Evolutionary conservation across 2,329 filamentous ascomycete genomes (phyloP).

Genomic region (Cercospora janseana): DNA sequence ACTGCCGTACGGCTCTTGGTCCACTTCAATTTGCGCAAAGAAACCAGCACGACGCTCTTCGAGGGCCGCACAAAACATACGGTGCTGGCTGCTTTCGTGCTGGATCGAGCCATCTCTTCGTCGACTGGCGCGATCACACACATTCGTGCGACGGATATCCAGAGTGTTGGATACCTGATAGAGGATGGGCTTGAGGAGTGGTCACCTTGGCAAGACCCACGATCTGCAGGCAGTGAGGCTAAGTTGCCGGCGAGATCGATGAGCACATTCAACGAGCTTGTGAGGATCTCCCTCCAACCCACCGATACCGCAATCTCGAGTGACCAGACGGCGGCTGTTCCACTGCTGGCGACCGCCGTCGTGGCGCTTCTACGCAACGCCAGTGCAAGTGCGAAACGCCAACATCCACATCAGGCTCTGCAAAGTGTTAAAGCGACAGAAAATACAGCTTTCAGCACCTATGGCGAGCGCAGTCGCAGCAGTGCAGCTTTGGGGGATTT

Average conservation of each 20-base stretch:
- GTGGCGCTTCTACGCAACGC: constrained; percentile 26
- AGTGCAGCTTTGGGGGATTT: constrained; percentile 12
- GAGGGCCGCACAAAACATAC: constrained; percentile 41
- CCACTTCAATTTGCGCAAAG: constrained; percentile 35
- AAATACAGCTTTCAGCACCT: neutral
- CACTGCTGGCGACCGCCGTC: constrained; percentile 14
- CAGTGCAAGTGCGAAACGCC: constrained; percentile 12
- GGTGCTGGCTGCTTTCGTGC: constrained; percentile 59
- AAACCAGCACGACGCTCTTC: constrained; percentile 15
- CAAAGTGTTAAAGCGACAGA: constrained; percentile 17
- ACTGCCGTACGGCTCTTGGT: constrained; percentile 57
- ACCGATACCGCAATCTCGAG: neutral
- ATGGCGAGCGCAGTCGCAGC: neutral
- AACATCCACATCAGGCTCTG: constrained; percentile 33
- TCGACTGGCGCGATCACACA: constrained; percentile 53
- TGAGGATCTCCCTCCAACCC: constrained; percentile 32
- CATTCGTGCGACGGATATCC: constrained; percentile 50
- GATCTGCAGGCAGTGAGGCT: constrained; percentile 30
- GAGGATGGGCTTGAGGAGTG: constrained; percentile 72
- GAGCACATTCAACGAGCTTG: constrained; percentile 55
- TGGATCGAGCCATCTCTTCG: constrained; percentile 60
- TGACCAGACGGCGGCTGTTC: neutral
- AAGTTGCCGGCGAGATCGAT: constrained; percentile 41
- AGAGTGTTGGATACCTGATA: constrained; percentile 51
- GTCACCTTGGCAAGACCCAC: constrained; percentile 64